Conservation (phyloP, 257 asterid species). For the Fraxinus americana region DNA sequence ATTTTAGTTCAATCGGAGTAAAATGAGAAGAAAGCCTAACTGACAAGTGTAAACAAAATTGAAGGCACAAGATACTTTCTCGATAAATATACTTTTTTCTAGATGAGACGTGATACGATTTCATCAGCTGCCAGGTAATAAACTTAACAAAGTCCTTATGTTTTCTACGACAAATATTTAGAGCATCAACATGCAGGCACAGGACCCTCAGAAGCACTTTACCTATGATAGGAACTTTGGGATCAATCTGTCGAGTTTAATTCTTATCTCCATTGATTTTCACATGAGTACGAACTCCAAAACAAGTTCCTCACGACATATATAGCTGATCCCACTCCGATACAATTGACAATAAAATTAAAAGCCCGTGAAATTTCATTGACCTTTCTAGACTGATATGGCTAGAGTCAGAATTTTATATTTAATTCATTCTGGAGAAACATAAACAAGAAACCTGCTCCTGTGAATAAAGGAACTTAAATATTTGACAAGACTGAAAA, state of each 20-base stretch:
- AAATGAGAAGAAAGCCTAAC: not conserved
- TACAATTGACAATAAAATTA: too few relatives aligned
- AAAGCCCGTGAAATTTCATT: not conserved
- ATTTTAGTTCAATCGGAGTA: not conserved
- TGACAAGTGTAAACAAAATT: not conserved
- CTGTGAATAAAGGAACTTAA: not conserved
- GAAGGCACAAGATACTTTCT: not conserved
- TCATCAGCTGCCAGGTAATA: not conserved
- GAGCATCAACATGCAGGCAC: not conserved
- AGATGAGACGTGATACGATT: not conserved
- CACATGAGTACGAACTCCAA: not conserved
- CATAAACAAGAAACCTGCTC: conserved; percentile 10
- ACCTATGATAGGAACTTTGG: not conserved
- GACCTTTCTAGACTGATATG: not conserved
- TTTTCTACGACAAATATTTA: conserved; percentile 4
- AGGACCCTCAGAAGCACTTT: conserved; percentile 3
- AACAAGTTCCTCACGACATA: not conserved
- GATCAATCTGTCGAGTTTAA: not conserved
- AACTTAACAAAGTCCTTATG: not conserved
- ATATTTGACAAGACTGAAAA: not conserved
- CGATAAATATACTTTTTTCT: not conserved
- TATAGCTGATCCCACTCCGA: too few relatives aligned
- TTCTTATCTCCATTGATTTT: conserved; percentile 6
- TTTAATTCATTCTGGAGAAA: not conserved
- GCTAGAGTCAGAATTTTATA: not conserved